Conservation (phyloP, 306 rosid genomes). For the Prinsepia uniflora region DNA sequence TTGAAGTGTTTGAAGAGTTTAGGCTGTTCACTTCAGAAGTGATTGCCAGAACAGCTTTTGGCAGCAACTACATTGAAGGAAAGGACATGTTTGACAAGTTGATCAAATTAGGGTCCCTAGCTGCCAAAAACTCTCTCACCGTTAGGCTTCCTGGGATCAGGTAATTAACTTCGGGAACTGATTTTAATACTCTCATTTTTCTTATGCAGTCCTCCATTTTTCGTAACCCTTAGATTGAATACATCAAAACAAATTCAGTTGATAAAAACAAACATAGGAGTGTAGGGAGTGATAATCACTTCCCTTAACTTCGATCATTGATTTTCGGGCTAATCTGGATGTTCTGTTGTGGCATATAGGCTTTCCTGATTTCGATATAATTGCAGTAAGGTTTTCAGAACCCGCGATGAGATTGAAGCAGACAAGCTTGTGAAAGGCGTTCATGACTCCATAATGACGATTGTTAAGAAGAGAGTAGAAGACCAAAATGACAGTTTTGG, state of each 20-base stretch:
- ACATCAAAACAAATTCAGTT: too few relatives aligned
- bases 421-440: slow-evolving; percentile 12
- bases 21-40: neutral
- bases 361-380: neutral
- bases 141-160: neutral
- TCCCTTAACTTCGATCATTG: too few relatives aligned
- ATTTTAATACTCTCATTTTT: too few relatives aligned
- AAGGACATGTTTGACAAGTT: neutral
- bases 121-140: neutral
- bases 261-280: too few relatives aligned
- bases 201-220: too few relatives aligned
- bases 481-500: slow-evolving; percentile 15
- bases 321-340: too few relatives aligned
- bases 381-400: slow-evolving; percentile 12
- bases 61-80: neutral
- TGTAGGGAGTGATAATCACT: too few relatives aligned
- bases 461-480: slow-evolving; percentile 9
- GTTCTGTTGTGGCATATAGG: neutral
- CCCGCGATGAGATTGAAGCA: slow-evolving; percentile 11
- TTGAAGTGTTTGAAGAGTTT: neutral
- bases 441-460: neutral
- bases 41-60: slow-evolving; percentile 2
- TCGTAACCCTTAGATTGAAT: too few relatives aligned
- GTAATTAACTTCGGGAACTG: neutral
- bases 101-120: neutral